Percentiles rank a stretch among this genome's conserved stretches.
phyloP scores from a whole-genome alignment of 805 yeast species.

The Sungouiella thailandica region DNA sequence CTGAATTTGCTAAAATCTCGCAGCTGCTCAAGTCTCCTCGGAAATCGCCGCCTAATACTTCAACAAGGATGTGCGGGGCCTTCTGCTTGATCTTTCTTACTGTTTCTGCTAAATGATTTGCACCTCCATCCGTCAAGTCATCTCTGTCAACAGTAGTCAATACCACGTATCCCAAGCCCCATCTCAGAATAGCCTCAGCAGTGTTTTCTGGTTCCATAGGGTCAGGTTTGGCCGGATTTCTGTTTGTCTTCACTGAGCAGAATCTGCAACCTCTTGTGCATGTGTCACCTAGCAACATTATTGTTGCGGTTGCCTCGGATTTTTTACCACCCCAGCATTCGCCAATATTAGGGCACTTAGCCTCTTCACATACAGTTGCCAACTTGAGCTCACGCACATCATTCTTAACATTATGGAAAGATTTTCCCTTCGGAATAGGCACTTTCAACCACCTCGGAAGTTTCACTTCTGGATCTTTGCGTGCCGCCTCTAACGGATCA shows the following conservation, averaged over 20 bases:
- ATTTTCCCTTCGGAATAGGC: constrained; percentile 93
- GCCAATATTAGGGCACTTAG: constrained; percentile 98
- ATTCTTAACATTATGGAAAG: constrained; percentile 71
- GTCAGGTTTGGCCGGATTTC: constrained; percentile 84
- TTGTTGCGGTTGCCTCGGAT: constrained; percentile 93
- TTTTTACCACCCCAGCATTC: constrained; percentile 99
- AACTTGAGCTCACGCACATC: constrained; percentile 86
- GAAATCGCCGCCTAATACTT: constrained; percentile 92
- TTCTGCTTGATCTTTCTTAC: constrained; percentile 78
- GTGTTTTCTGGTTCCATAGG: constrained; percentile 97
- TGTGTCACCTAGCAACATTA: constrained; percentile 97
- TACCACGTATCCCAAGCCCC: constrained; percentile 98
- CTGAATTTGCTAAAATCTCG: constrained; percentile 72
- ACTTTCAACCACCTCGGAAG: constrained; percentile 93
- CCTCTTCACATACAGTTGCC: constrained; percentile 97
- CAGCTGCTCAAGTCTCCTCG: constrained; percentile 85
- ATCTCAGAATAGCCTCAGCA: constrained; percentile 92
- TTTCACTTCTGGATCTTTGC: constrained; percentile 63
- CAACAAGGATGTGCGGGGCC: constrained; percentile 88
- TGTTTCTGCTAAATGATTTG: constrained; percentile 84
- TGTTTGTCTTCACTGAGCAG: constrained; percentile 91
- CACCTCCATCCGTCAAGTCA: constrained; percentile 90
- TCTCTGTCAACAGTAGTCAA: constrained; percentile 97
- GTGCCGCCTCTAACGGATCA: constrained; percentile 76
- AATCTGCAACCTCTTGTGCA: constrained; percentile 99